Evolutionary conservation across 129 eudicot species (phyloP).

Genomic region (Calendula officinalis): DNA sequence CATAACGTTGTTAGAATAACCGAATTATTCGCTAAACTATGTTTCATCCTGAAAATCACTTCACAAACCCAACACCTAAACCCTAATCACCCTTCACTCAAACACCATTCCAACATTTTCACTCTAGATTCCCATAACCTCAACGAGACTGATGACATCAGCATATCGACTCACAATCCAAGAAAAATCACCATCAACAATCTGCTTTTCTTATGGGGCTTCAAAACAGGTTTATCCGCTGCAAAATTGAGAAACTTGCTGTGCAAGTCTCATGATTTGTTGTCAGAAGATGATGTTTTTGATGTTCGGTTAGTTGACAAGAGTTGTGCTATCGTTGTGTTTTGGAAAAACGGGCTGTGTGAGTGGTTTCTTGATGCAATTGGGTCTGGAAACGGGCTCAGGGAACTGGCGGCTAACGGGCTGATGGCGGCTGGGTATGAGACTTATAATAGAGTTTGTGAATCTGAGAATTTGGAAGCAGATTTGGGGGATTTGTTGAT

Average conservation of each 20-base stretch:
- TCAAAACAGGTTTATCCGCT: slow-evolving; percentile 56
- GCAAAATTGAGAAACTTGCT: slow-evolving; percentile 53
- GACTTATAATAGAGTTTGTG: slow-evolving; percentile 52
- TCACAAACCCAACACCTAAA: slow-evolving; percentile 29
- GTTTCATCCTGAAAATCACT: slow-evolving; percentile 48
- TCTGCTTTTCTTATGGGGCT: slow-evolving; percentile 91
- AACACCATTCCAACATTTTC: slow-evolving; percentile 38
- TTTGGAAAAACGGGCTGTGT: slow-evolving; percentile 55
- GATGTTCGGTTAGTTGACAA: slow-evolving; percentile 70
- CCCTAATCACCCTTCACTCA: slow-evolving; percentile 36
- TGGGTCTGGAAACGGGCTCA: slow-evolving; percentile 54
- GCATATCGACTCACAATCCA: slow-evolving; percentile 47
- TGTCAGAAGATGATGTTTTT: slow-evolving; percentile 50
- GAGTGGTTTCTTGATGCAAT: slow-evolving; percentile 52
- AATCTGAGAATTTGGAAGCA: slow-evolving; percentile 47
- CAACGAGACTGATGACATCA: slow-evolving; percentile 49
- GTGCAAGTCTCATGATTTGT: slow-evolving; percentile 38
- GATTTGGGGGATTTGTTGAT: slow-evolving; percentile 64
- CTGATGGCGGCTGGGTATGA: slow-evolving; percentile 58
- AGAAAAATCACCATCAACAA: slow-evolving; percentile 45
- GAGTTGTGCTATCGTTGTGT: slow-evolving; percentile 75
- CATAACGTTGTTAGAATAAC: slow-evolving; percentile 55
- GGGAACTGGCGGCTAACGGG: slow-evolving; percentile 58
- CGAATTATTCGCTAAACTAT: slow-evolving; percentile 66
- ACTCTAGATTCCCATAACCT: slow-evolving; percentile 27